Evolutionary conservation across 1,284 basidiomycete genomes (phyloP).

Genomic region (Cryptococcus wingfieldii): DNA sequence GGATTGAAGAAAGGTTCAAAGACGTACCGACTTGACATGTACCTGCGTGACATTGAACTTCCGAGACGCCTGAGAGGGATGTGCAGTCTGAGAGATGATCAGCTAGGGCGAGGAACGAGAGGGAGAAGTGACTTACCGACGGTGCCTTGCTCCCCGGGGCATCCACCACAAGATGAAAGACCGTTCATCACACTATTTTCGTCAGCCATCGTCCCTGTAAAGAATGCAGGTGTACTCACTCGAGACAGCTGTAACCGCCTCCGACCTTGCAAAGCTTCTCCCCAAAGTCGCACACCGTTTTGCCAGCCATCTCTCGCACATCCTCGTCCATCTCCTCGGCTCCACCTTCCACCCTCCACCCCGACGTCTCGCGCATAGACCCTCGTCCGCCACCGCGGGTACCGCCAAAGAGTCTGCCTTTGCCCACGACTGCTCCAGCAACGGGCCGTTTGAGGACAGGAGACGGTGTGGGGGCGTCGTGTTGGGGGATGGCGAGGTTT

Average conservation of each 20-base stretch:
- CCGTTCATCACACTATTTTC: neutral
- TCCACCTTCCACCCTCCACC: neutral
- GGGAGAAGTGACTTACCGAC: neutral
- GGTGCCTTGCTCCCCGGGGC: neutral
- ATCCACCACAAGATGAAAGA: neutral
- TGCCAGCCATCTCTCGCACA: neutral
- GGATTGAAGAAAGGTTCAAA: neutral
- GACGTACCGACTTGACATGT: neutral
- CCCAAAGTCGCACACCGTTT: neutral
- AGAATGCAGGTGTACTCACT: neutral
- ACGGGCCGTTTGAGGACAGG: neutral
- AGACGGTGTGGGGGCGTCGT: neutral
- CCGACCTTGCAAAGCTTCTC: neutral
- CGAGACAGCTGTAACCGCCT: neutral
- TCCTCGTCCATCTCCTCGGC: neutral
- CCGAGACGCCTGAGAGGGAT: neutral
- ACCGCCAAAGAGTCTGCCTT: neutral
- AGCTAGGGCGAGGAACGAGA: neutral
- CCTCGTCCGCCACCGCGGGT: neutral
- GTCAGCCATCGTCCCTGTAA: neutral
- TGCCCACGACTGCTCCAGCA: neutral
- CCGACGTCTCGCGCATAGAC: neutral
- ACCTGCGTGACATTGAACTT: neutral
- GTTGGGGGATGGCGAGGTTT: too few species aligned
- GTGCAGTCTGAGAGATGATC: neutral